Evolutionary conservation across 2,329 filamentous ascomycete genomes (phyloP), one percentile per base, ranked within the genome.

Genomic region (Epichloe aotearoae): DNA sequence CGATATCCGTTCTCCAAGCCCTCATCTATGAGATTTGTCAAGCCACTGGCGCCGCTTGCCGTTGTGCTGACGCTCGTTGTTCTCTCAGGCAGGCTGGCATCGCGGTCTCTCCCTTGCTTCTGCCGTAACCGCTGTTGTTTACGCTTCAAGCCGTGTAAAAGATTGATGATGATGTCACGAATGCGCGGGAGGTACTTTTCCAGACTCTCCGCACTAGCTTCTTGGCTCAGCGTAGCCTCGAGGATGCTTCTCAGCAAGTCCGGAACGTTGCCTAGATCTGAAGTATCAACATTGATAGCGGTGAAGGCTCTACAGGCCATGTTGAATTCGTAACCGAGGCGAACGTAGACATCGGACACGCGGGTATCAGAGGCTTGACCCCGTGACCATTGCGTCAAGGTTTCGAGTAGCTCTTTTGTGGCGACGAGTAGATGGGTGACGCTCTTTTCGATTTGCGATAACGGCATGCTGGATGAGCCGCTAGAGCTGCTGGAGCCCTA

Each of bases 391-490:
- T 95, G 86, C 45, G 93, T 98, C 55, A 98, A 75, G 5, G 91
- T 98, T 72, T 98, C 93, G 55, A 98, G 83, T 2, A 98, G 82
- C 69, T 97, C 90, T 67, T 98, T 98, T 36, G 93, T 98, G 37
- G 93, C 93, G 57, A 98, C 91, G 37, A 98, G 82, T 43, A 98
- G 84, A 66, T 98, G 93, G 11, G 91, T 96, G 56, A 98, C 93
- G 66, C 90, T 96, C 74, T 96, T 97, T 73, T 98, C 93, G 69
- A 98, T 98, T 68, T 95, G 91, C 49, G 91, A 96, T 58, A 98
- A 78, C 59, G 78, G 77, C 62, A 79, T 88, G 75, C 74, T 87
- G 73, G 73, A 83, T n/a, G 36, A 38, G 14, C 36, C 14, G 36
- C 36, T 47, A 73, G 68, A 81, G 73, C 66, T 62, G 49, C 84